Base-by-base conservation (phyloP, 2,329 filamentous ascomycete genomes). In the Colletotrichum nymphaeae region DNA sequence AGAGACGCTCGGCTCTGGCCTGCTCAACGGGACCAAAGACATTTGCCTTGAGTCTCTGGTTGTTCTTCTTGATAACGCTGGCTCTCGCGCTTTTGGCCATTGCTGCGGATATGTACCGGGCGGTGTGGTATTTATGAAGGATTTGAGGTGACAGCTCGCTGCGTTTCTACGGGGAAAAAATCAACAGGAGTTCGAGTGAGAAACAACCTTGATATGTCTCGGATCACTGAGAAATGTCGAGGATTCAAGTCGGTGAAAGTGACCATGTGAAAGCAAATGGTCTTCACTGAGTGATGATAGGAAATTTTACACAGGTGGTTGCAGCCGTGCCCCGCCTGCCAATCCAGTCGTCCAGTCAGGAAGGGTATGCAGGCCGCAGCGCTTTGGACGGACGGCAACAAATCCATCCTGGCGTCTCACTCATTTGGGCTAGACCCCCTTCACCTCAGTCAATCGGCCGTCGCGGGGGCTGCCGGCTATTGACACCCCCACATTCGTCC, bases 41-140 rank as follows among this genome's bases (percentile, higher is more conserved):
- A 76, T 91, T 91, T 76, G 90, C 87, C 83, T 95, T 95, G 76
- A 98, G 89, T 78, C 90, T 92, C 77, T 90, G 88, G 85, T 95
- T 95, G 87, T 98, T 98, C 79, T 89, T 88, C 87, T 98, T 98
- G 79, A 88, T 91, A 76, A 90, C 87, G 81, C 93, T 97, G 76
- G 95, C 90, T 82, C 96, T 90, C 74, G 93, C 87, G 81, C 94
- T 93, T 83, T 97, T 98, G 28, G 95, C 96, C 96, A 98, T 98
- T 78, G 69, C 88, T 81, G 69, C 63, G 37, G 22, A 60, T 56
- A 49, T 49, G 30, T 32, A n/a, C 63, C 53, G 22, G 14, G 67
- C 56, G 75, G 64, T 26, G 49, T 65, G 53, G 32, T 65, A 58
- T 57, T 11, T 35, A 19, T 11, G 68, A 65, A 37, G 63, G 63